These are phyloP conservation scores for Pichia thaimueangensis DNA, from an alignment of 805 yeast genomes.

Conservation along the genomic window DNA sequence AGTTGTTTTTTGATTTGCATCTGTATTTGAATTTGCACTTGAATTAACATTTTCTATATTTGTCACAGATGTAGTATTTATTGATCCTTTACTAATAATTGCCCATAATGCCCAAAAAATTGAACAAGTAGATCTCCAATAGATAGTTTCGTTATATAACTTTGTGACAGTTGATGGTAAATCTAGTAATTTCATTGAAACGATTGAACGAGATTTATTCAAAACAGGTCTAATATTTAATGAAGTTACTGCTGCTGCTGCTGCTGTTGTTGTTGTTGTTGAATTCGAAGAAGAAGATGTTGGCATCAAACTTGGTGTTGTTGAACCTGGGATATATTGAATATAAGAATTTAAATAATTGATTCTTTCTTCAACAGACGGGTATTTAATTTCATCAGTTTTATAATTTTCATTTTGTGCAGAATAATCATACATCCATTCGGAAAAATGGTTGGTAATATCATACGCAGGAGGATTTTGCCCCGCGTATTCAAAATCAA, in stretches of 20 bases:
- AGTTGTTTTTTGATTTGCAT: background rate
- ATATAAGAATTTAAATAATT: constrained; percentile 75
- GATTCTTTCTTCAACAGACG: constrained; percentile 59
- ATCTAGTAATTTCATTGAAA: constrained; percentile 32
- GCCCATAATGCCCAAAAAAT: constrained; percentile 92
- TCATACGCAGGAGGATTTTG: constrained; percentile 86
- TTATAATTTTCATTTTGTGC: constrained; percentile 48
- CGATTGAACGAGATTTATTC: constrained; percentile 19
- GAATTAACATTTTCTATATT: background rate
- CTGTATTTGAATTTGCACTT: background rate
- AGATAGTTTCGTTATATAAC: constrained; percentile 56
- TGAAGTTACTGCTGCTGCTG: constrained; percentile 16
- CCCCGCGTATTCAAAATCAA: constrained; percentile 95
- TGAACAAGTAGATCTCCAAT: constrained; percentile 79
- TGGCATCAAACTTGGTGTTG: constrained; percentile 22
- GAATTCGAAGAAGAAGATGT: constrained; percentile 15
- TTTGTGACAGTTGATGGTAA: constrained; percentile 35
- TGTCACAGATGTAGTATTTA: constrained; percentile 4
- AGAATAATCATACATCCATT: constrained; percentile 96
- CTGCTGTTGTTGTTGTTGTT: background rate
- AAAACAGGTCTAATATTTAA: constrained; percentile 7
- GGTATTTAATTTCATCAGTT: constrained; percentile 54
- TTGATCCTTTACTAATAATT: constrained; percentile 39
- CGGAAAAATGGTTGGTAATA: constrained; percentile 87
- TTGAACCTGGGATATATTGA: constrained; percentile 42